Percentiles rank a stretch among this genome's conserved stretches.
Evolutionary conservation across 306 rosid species (phyloP).

Genomic region (Quercus agrifolia): DNA sequence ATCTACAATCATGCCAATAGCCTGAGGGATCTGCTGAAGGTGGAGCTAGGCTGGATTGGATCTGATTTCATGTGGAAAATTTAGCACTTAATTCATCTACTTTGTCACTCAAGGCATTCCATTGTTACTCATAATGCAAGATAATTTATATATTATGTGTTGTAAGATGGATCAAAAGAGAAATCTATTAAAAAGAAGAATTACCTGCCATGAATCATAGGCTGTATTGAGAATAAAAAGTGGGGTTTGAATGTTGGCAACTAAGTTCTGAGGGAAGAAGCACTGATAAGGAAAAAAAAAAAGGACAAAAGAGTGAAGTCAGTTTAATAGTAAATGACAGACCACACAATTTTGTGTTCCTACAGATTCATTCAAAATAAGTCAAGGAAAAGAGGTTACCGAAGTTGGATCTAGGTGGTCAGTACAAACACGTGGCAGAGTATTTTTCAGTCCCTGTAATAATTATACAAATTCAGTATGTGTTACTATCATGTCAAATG

Average conservation of each 20-base stretch:
- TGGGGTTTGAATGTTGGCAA: conserved; percentile 64
- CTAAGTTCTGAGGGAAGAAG: conserved; percentile 91
- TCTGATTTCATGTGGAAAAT: conserved; percentile 43
- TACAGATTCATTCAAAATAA: conserved; percentile 15
- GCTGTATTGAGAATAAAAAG: conserved; percentile 91
- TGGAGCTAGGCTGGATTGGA: conserved; percentile 89
- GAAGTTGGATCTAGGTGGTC: conserved; percentile 76
- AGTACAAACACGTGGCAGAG: conserved; percentile 67
- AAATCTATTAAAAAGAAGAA: background rate
- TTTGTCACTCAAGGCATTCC: background rate
- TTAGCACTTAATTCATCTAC: background rate
- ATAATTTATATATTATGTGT: background rate
- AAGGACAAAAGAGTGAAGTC: conserved; percentile 13
- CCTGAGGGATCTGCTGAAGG: conserved; percentile 89
- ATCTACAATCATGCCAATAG: conserved; percentile 80
- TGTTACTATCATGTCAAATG: conserved; percentile 7
- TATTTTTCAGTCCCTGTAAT: conserved; percentile 60
- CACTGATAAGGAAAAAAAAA: conserved; percentile 48
- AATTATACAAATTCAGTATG: conserved; percentile 15
- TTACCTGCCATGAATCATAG: conserved; percentile 98
- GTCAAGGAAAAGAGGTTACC: conserved; percentile 38
- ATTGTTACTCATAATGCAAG: background rate
- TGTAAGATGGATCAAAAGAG: conserved; percentile 6
- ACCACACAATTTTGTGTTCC: background rate
- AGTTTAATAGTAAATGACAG: conserved; percentile 13